These are phyloP conservation scores for Hyphopichia homilentoma DNA, from an alignment of 805 yeast species.

Conservation along the genomic window DNA sequence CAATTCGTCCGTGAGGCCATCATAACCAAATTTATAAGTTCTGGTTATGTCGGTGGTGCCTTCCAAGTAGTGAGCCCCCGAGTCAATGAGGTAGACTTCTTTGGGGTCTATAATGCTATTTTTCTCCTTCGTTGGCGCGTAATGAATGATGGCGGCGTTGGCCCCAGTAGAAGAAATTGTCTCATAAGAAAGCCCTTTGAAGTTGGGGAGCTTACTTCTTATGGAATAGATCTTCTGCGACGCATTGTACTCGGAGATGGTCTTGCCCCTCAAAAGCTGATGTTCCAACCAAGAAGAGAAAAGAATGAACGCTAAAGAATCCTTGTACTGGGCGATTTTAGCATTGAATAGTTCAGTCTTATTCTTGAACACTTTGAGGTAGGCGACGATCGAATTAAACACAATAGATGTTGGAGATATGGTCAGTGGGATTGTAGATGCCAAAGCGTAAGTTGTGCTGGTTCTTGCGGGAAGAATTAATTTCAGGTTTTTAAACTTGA, in stretches of 20 bases:
- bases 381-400: conserved; percentile 29
- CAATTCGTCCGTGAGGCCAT: conserved; percentile 45
- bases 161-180: conserved; percentile 75
- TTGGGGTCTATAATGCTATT: conserved; percentile 60
- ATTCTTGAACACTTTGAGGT: conserved; percentile 76
- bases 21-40: conserved; percentile 61
- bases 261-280: conserved; percentile 36
- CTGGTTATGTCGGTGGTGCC: conserved; percentile 98
- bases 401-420: conserved; percentile 18
- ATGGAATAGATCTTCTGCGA: conserved; percentile 55
- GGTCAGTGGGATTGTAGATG: conserved; percentile 25
- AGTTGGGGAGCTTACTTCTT: conserved; percentile 51
- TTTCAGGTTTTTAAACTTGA: conserved; percentile 9
- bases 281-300: conserved; percentile 82
- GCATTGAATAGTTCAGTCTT: conserved; percentile 67
- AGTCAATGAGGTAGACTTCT: conserved; percentile 73
- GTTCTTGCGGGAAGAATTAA: conserved; percentile 31
- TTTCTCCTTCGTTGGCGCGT: conserved; percentile 60
- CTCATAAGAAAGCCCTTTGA: conserved; percentile 68
- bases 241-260: conserved; percentile 63
- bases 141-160: conserved; percentile 74
- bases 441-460: conserved; percentile 29
- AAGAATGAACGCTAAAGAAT: conserved; percentile 71
- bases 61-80: conserved; percentile 88
- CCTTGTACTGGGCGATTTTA: conserved; percentile 72